A percentile compares a stretch with the other conserved stretches of the same genome.
Evolutionary conservation across 495 filamentous ascomycete genomes (phyloP).

Genomic region (Thermothielavioides terrestris): DNA sequence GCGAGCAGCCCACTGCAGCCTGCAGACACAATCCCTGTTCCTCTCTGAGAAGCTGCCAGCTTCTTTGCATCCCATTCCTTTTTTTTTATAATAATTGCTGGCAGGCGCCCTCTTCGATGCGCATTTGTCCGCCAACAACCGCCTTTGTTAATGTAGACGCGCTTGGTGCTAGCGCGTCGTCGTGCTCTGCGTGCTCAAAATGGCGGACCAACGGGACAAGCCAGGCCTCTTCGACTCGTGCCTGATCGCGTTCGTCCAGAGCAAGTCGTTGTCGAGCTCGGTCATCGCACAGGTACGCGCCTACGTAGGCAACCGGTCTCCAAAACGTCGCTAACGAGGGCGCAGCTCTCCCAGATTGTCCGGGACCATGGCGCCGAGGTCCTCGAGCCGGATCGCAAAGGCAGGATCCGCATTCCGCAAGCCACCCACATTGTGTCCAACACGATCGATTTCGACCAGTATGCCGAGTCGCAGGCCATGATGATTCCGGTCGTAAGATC

Average conservation of each 20-base stretch:
- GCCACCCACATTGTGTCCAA: slow-evolving; percentile 78
- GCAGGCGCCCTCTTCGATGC: not conserved
- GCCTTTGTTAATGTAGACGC: slow-evolving; percentile 3
- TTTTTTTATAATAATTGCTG: too few relatives aligned
- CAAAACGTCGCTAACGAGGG: slow-evolving; percentile 19
- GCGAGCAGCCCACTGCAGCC: too few relatives aligned
- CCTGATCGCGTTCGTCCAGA: slow-evolving; percentile 37
- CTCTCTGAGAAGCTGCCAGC: not conserved
- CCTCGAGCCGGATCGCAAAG: slow-evolving; percentile 35
- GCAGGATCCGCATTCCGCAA: slow-evolving; percentile 43
- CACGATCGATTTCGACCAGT: slow-evolving; percentile 82
- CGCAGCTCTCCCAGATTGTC: slow-evolving; percentile 40
- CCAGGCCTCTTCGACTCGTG: slow-evolving; percentile 31
- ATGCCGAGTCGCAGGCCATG: slow-evolving; percentile 55
- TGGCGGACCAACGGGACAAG: slow-evolving; percentile 29
- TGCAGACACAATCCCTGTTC: too few relatives aligned
- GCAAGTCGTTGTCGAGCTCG: slow-evolving; percentile 32
- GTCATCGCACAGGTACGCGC: slow-evolving; percentile 39
- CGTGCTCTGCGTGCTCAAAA: slow-evolving; percentile 15
- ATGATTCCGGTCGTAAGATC: slow-evolving; percentile 81
- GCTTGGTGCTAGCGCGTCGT: slow-evolving; percentile 13
- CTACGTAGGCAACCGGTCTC: slow-evolving; percentile 8
- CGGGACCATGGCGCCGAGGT: slow-evolving; percentile 48
- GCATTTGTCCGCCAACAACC: not conserved
- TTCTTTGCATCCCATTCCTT: too few relatives aligned